Base-by-base conservation (phyloP, 2,329 filamentous ascomycete species). In the Fusarium decemcellulare region DNA sequence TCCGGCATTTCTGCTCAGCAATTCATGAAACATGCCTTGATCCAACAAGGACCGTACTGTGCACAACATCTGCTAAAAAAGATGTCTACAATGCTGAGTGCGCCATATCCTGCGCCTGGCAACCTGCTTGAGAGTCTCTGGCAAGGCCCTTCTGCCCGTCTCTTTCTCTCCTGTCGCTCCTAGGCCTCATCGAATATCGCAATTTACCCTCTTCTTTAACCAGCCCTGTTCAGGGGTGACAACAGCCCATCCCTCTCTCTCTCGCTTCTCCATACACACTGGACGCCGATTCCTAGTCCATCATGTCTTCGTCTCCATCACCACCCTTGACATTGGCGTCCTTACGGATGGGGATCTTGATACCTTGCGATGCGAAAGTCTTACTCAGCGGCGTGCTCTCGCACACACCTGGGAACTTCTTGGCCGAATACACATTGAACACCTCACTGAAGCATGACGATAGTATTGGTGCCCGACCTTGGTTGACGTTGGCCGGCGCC, bases 371-470 rank as follows among this genome's bases (percentile, higher is more conserved):
- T 5, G 96, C 95, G 81, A 99, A 98, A 66, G 90, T 93, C 80
- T 97, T 97, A 86, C 95, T 98, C 16, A 98, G 83, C 5, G 90
- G 82, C 0, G 96, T 99, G 79, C 93, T 97, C 78, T 98, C 95
- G 61, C 97, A 97, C 2, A 99, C 96, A 42, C 96, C 96, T 0
- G 96, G 96, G 80, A 99, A 99, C 76, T 98, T 98, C 86, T 99
- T 99, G 50, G 96, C 96, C 3, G 93, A 97, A 81, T 92, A 98
- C 32, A 99, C 96, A 57, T 94, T 93, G 84, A 99, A 98, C 4
- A 90, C 87, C 6, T 97, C 92, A 50, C 93, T 97, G 81, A 95
- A 98, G 73, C 90, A 91, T 9, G 91, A 92, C 1, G 95, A 94
- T 16, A 98, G 87, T 12, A 98, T 92, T 0, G 93, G 93, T 0